Base-by-base conservation (phyloP, 1,139 yeast genomes). In the Saccharomycopsis hybrid region DNA sequence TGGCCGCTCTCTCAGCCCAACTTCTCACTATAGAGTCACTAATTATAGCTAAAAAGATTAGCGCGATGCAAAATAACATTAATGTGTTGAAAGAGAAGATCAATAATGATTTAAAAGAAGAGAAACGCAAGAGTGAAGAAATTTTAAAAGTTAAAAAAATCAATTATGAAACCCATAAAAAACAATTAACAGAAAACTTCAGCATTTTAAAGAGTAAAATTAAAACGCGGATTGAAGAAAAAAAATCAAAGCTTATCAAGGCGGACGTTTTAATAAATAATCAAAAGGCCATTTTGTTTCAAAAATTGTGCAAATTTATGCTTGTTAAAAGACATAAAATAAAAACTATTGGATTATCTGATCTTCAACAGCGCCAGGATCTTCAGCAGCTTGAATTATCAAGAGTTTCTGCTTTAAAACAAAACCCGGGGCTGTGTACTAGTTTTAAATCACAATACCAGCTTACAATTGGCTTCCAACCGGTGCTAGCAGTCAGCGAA, bases 1-100 rank as follows among this genome's bases (percentile, higher is more conserved):
- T 43, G 4, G 53, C 53, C 4, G 46, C 47, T 4, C 29, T 50
- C 13, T 48, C 51, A 13, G 33, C 44, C 2, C 53, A 50, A 36
- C 32, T 50, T 4, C 30, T 50, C 3, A 28, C 48, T 3, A 36
- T 50, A 2, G 46, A 50, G 41, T 44, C 44, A 11, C 9, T 30
- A 7, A 43, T 30, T 9, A 5, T 43, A 8, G 29, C 13, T n/a
- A 37, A 39, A 24, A 49, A 49, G 31, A 35, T 49, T 3, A 27
- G 3, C 32, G 18, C 4, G 9, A 7, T 44, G 13, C 28, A 25
- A 18, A 25, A 41, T 5, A 37, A 33, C 9, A 32, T 40, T 24
- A n/a, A 25, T 2, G 11, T 9, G 8, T 18, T 31, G n/a, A 43
- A 40, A 28, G 48, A 28, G 4, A 36, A 39, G 24, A 28, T 24